Percentiles rank a stretch among this genome's conserved stretches.
phyloP scores from a whole-genome alignment of 345 rosid species.

The Corchorus olitorius region DNA sequence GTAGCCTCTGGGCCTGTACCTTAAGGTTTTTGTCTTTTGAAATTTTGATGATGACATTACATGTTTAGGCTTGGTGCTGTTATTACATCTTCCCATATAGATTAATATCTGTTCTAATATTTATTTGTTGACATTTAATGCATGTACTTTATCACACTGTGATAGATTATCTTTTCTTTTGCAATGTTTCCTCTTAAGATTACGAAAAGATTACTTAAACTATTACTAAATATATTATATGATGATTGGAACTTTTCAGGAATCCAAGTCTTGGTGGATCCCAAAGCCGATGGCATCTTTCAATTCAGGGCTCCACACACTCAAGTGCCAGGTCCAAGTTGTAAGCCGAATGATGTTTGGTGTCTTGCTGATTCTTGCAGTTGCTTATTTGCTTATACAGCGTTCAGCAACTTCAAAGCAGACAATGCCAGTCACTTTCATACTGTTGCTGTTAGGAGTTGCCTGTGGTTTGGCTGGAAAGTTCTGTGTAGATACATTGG shows the following conservation, averaged over 20 bases:
- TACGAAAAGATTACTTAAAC: neutral
- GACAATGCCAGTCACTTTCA: slow-evolving; percentile 70
- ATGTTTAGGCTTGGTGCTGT: neutral
- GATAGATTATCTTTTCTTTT: neutral
- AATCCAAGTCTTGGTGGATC: slow-evolving; percentile 72
- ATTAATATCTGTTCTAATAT: neutral
- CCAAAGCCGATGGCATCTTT: slow-evolving; percentile 55
- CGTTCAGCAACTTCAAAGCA: slow-evolving; percentile 63
- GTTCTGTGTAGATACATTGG: slow-evolving; percentile 78
- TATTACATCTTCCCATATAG: neutral
- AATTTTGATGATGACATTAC: neutral
- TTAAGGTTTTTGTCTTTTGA: slow-evolving; percentile 6
- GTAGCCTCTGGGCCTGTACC: neutral
- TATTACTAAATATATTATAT: neutral
- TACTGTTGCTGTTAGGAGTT: slow-evolving; percentile 65
- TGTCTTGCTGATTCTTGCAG: slow-evolving; percentile 53
- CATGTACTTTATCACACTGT: neutral
- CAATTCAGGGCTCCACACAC: slow-evolving; percentile 44
- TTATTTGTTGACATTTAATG: neutral
- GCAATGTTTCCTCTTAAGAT: neutral
- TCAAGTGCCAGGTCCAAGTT: slow-evolving; percentile 64
- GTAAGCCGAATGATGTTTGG: slow-evolving; percentile 68
- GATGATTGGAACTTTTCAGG: slow-evolving; percentile 36
- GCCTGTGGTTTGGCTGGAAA: slow-evolving; percentile 78
- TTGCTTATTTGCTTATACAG: slow-evolving; percentile 59